Evolutionary conservation across 345 rosid species (phyloP), one percentile per base, ranked within the genome.

Genomic region (Combretum micranthum): DNA sequence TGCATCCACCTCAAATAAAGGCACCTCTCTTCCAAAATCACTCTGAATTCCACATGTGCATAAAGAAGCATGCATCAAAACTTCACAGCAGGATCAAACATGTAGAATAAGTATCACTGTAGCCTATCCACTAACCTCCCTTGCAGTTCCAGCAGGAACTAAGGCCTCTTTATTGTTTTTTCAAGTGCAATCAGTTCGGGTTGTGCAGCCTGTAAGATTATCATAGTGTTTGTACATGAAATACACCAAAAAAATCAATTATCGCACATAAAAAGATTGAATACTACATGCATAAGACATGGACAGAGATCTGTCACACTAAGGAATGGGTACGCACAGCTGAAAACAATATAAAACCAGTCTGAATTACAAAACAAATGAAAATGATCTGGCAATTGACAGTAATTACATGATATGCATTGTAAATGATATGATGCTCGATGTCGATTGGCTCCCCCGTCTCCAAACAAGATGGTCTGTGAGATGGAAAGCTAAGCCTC

Each of bases 1-100:
- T 45, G 97, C 96, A 65, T 90, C 97, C 65, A 85, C 90, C 76
- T 94, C 97, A 85, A 82, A 94, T 54, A 88, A 62, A 45, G 95
- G 92, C 71, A 94, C 84, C 69, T 85, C 88, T 75, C 92, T 82
- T 67, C 99, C 96, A 78, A 84, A 94, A 20, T 94, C 95, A 64
- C 72, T 56, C 99, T 94, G 69, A 17, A 66, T 13, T 44, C 39
- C 39, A 32, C 7, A 32, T 32, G 9, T 13, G 19, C 11, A 1
- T 59, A 44, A 14, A 23, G 56, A 62, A 60, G 42, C 59, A 20
- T 13, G 59, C 62, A n/a, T 32, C 39, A 32, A 32, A 32, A 32
- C 9, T 5, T 32, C 9, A 7, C 9, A 32, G 10, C 9, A 32
- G 39, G 39, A 32, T 4, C 7, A 32, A 32, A 32, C 39, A 7